phyloP scores from a whole-genome alignment of 495 filamentous ascomycete genomes.

The Chaetomium tenue region DNA sequence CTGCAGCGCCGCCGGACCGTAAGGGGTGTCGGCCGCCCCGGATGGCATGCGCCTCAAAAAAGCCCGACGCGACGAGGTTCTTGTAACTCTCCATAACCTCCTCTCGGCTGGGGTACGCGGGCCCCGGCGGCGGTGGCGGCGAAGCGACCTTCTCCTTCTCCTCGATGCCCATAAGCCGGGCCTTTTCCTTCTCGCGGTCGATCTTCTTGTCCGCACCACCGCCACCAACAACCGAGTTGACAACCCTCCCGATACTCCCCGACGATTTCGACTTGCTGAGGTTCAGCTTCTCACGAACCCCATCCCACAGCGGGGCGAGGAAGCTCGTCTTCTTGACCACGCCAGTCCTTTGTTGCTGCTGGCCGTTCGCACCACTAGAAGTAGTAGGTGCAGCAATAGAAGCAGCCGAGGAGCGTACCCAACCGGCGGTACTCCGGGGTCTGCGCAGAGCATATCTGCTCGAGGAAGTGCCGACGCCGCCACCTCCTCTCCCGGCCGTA shows the following conservation, averaged over 20 bases:
- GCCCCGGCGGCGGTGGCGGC: background rate
- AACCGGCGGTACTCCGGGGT: conserved; percentile 13
- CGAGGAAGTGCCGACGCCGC: background rate
- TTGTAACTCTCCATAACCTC: conserved; percentile 49
- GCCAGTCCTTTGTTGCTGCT: conserved; percentile 11
- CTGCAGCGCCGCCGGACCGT: conserved; percentile 25
- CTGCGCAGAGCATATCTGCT: conserved; percentile 13
- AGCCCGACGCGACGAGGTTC: conserved; percentile 45
- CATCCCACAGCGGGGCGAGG: conserved; percentile 38
- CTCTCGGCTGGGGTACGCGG: conserved; percentile 42
- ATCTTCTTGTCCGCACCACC: conserved; percentile 7
- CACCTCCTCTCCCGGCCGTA: background rate
- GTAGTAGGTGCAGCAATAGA: background rate
- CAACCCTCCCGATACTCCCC: conserved; percentile 25
- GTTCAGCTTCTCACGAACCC: conserved; percentile 31
- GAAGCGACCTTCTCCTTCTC: background rate
- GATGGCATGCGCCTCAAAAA: conserved; percentile 50
- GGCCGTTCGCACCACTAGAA: background rate
- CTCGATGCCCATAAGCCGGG: background rate
- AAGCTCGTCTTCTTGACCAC: conserved; percentile 26
- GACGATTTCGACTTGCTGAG: conserved; percentile 30
- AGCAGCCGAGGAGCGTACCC: background rate
- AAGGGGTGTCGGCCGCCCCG: conserved; percentile 45
- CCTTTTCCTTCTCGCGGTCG: conserved; percentile 7
- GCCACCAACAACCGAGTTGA: conserved; percentile 12